phyloP scores from a whole-genome alignment of 176 grass and related monocot genomes.

The Triticum monococcum region DNA sequence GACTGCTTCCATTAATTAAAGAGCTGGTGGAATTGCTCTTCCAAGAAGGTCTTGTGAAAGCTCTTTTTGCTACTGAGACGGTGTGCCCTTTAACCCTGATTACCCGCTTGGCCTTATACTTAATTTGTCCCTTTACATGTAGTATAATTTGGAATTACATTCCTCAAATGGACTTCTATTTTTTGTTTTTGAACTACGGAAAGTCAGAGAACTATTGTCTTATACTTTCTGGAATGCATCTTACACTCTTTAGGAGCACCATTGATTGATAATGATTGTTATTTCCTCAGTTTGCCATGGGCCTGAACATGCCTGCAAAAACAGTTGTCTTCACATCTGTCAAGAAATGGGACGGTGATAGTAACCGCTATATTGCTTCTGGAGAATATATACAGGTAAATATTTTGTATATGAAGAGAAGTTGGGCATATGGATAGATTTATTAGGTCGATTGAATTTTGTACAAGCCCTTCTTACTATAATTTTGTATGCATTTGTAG shows the following conservation, averaged over 20 bases:
- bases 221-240: neutral
- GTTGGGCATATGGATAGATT: neutral
- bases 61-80: constrained; percentile 98
- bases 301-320: constrained; percentile 99
- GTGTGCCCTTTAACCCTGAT: constrained; percentile 47
- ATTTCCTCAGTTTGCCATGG: constrained; percentile 83
- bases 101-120: constrained; percentile 14
- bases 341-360: constrained; percentile 99
- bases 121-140: constrained; percentile 17
- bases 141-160: constrained; percentile 15
- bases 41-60: constrained; percentile 99
- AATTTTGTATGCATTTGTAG: constrained; percentile 33
- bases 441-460: constrained; percentile 3
- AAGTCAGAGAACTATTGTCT: neutral
- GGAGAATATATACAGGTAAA: constrained; percentile 95
- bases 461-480: constrained; percentile 4
- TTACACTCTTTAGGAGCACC: neutral
- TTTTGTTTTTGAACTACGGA: constrained; percentile 19
- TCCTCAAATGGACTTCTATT: neutral
- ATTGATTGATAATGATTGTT: constrained; percentile 32
- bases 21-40: constrained; percentile 98
- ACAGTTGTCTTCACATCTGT: constrained; percentile 99
- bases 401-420: constrained; percentile 17
- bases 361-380: constrained; percentile 87
- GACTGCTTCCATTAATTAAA: constrained; percentile 95